Evolutionary conservation across 768 basidiomycete genomes (phyloP).

Genomic region (Chiua virens): DNA sequence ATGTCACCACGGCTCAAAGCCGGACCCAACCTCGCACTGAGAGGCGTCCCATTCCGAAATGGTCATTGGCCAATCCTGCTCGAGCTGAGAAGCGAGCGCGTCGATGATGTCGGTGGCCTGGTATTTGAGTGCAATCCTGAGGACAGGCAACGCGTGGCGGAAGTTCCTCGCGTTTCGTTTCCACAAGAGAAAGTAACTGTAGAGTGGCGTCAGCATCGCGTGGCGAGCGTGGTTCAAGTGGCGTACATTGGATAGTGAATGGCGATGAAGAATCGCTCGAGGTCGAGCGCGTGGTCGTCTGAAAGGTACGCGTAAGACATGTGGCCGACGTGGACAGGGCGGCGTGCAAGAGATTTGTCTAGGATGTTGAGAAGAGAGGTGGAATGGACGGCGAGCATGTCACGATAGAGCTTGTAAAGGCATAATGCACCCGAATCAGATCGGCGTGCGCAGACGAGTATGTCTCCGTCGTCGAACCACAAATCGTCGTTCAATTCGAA

Average conservation of each 20-base stretch:
- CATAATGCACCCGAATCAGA: constrained; percentile 3
- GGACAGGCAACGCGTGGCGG: neutral
- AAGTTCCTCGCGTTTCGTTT: constrained; percentile 2
- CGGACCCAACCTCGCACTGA: neutral
- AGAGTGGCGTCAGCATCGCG: neutral
- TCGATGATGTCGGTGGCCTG: constrained; percentile 1
- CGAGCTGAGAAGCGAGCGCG: constrained; percentile 4
- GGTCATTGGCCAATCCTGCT: constrained; percentile 8
- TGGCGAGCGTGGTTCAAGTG: neutral
- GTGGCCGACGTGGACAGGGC: neutral
- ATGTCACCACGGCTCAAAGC: neutral
- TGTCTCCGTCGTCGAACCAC: constrained; percentile 9
- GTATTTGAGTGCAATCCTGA: constrained; percentile 7
- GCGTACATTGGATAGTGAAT: constrained; percentile 2
- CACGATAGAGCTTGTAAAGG: constrained; percentile 7
- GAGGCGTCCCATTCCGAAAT: constrained; percentile 5
- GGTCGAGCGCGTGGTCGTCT: constrained; percentile 4
- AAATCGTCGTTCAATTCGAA: constrained; percentile 1
- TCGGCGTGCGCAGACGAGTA: constrained; percentile 1
- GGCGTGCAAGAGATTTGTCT: neutral
- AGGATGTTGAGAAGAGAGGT: neutral
- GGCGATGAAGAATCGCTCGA: constrained; percentile 5
- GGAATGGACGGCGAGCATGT: constrained; percentile 3
- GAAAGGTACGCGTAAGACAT: neutral
- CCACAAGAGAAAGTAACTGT: constrained; percentile 5